Conservation (phyloP, 2,329 filamentous ascomycete species). For the Emericellopsis atlantica region DNA sequence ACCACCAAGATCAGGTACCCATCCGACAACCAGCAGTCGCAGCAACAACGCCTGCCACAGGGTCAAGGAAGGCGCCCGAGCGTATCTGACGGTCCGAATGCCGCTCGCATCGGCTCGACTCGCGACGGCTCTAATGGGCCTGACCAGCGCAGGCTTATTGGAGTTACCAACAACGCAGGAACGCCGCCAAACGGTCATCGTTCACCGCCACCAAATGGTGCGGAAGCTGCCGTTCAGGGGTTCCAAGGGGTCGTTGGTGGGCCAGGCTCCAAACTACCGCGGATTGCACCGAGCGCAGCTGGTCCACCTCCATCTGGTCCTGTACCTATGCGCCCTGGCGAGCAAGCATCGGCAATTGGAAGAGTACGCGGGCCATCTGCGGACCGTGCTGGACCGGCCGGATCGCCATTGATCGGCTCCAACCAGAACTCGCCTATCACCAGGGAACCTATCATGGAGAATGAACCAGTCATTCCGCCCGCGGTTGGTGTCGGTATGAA, state of each 20-base stretch:
- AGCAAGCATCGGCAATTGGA: slow-evolving; percentile 24
- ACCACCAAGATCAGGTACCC: slow-evolving; percentile 95
- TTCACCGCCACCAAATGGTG: slow-evolving; percentile 22
- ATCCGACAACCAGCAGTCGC: slow-evolving; percentile 41
- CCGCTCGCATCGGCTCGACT: slow-evolving; percentile 24
- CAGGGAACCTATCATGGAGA: slow-evolving; percentile 4
- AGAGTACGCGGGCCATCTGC: slow-evolving; percentile 36
- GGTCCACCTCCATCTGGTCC: slow-evolving; percentile 44
- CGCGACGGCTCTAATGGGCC: slow-evolving; percentile 38
- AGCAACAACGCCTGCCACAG: slow-evolving; percentile 23
- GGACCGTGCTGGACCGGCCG: slow-evolving; percentile 25
- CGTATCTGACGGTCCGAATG: slow-evolving; percentile 17
- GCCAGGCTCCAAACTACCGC: slow-evolving; percentile 22
- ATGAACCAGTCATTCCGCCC: slow-evolving; percentile 32
- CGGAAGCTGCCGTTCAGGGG: slow-evolving; percentile 18
- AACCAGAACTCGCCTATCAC: slow-evolving; percentile 23
- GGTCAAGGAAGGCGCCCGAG: slow-evolving; percentile 26
- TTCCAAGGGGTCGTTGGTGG: slow-evolving; percentile 16
- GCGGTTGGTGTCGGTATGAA: slow-evolving; percentile 31
- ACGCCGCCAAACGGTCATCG: slow-evolving; percentile 27
- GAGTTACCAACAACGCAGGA: slow-evolving; percentile 19
- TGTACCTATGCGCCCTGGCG: slow-evolving; percentile 31
- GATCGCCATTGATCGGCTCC: slow-evolving; percentile 20
- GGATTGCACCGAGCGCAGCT: slow-evolving; percentile 21
- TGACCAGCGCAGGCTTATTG: slow-evolving; percentile 36